Evolutionary conservation across 768 basidiomycete genomes (phyloP).

Genomic region (Clavaria fumosa): DNA sequence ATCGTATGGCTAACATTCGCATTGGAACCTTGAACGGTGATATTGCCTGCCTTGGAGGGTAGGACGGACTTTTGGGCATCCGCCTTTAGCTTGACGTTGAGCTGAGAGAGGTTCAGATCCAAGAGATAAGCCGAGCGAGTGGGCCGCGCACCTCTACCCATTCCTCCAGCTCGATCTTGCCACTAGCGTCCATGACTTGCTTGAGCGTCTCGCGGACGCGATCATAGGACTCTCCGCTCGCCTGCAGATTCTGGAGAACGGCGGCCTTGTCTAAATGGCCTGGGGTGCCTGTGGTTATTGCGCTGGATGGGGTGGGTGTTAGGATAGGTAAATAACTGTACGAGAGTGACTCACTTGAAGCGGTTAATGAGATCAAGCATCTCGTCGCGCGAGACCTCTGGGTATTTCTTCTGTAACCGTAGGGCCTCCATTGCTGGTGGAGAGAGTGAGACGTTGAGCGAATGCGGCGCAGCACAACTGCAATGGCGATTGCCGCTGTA

Average conservation of each 20-base stretch:
- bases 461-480: not conserved
- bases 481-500: too few species aligned
- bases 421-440: constrained; percentile 55
- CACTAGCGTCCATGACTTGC: constrained; percentile 87
- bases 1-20: constrained; percentile 94
- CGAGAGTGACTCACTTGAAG: constrained; percentile 67
- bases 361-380: constrained; percentile 88
- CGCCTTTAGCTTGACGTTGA: constrained; percentile 65
- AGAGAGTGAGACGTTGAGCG: not conserved
- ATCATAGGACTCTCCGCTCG: constrained; percentile 82
- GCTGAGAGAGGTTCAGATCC: constrained; percentile 24
- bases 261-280: constrained; percentile 73
- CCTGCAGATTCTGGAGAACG: constrained; percentile 64
- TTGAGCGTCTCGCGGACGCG: constrained; percentile 82
- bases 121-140: not conserved
- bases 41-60: constrained; percentile 68
- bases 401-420: constrained; percentile 82
- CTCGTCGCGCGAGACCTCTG: constrained; percentile 82
- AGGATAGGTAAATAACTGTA: not conserved
- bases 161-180: constrained; percentile 93
- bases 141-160: constrained; percentile 77
- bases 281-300: constrained; percentile 62
- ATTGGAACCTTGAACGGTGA: constrained; percentile 88
- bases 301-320: constrained; percentile 24
- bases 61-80: constrained; percentile 28